Evolutionary conservation across 129 eudicot genomes (phyloP).

Genomic region (Helichrysum umbraculigerum): DNA sequence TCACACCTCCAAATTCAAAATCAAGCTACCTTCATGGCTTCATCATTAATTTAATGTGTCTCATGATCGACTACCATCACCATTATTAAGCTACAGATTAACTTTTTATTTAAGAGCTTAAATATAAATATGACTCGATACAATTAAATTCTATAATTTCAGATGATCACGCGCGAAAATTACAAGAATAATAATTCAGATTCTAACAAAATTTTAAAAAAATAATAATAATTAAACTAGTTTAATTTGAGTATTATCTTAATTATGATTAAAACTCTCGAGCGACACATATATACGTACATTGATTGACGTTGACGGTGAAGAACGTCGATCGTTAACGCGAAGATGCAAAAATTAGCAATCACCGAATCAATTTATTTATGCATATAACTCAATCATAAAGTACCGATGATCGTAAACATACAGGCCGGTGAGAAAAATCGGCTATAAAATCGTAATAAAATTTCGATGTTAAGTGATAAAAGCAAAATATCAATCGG

Average conservation of each 20-base stretch:
- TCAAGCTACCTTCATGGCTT: neutral
- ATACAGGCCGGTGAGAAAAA: neutral
- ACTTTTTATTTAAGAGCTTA: no score
- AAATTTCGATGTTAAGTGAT: neutral
- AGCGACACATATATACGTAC: neutral
- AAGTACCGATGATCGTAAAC: neutral
- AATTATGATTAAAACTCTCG: neutral
- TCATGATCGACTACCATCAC: neutral
- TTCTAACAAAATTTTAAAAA: no score
- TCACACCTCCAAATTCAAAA: conserved; percentile 4
- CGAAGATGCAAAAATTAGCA: neutral
- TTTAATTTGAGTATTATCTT: no score
- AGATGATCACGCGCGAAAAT: no score
- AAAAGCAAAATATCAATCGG: neutral
- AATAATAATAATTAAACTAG: no score
- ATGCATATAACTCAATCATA: neutral
- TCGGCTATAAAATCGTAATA: neutral
- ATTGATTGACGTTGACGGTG: neutral
- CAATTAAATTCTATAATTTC: no score
- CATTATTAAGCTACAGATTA: no score
- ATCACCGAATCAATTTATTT: neutral
- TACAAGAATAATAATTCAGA: no score
- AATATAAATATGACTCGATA: no score
- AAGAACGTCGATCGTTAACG: neutral
- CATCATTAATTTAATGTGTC: neutral